These are phyloP conservation scores for Pestalotiopsis sp. DNA, from an alignment of 2,329 filamentous ascomycete genomes.

Conservation along the genomic window DNA sequence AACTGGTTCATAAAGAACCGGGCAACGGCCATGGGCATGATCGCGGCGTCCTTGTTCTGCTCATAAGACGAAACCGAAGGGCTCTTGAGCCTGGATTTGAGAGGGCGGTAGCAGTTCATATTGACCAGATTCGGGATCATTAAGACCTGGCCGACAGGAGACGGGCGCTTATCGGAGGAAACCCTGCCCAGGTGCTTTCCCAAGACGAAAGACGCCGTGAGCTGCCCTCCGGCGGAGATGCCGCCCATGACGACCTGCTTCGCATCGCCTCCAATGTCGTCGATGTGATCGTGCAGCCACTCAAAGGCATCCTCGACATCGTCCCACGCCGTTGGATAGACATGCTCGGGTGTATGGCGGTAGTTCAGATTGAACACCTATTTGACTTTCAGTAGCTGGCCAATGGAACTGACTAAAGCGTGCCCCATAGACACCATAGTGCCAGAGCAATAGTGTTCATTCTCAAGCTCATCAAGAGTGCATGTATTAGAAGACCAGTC, in stretches of 20 bases:
- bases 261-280: slow-evolving; percentile 38
- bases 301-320: slow-evolving; percentile 56
- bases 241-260: slow-evolving; percentile 46
- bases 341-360: slow-evolving; percentile 56
- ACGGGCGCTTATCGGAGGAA: slow-evolving; percentile 20
- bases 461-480: no score
- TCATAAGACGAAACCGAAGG: slow-evolving; percentile 43
- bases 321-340: slow-evolving; percentile 53
- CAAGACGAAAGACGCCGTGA: slow-evolving; percentile 41
- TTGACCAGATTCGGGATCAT: slow-evolving; percentile 50
- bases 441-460: no score
- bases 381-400: background rate
- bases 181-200: slow-evolving; percentile 34
- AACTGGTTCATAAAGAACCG: slow-evolving; percentile 32
- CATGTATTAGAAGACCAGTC: background rate
- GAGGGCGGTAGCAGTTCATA: slow-evolving; percentile 26
- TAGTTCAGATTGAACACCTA: slow-evolving; percentile 54
- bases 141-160: slow-evolving; percentile 51
- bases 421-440: background rate
- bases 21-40: slow-evolving; percentile 43
- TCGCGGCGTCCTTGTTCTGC: slow-evolving; percentile 49
- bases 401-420: slow-evolving; percentile 24
- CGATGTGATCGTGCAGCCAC: slow-evolving; percentile 52
- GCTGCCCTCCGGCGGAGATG: slow-evolving; percentile 47
- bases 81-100: slow-evolving; percentile 37